Evolutionary conservation across 176 grass and related monocot species (phyloP), one percentile per base, ranked within the genome.

Genomic region (Oryza glaberrima): DNA sequence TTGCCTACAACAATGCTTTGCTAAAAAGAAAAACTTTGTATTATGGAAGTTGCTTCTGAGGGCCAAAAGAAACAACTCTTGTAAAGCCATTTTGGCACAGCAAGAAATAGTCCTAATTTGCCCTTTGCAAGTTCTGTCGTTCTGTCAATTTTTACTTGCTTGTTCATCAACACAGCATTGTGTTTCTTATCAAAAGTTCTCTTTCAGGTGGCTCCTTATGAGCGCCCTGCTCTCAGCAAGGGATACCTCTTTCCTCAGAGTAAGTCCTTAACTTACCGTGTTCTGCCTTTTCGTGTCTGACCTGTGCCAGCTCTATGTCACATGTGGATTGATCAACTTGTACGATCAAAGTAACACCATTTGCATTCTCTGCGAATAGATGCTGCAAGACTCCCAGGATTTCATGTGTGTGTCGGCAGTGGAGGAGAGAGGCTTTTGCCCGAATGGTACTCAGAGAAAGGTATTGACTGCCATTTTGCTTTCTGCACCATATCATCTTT

Each of bases 171-270:
- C 9, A 15, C 9, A 20, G 17, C 34, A 72, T 32, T 64, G 25
- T 11, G 1, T 88, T 44, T 80, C 67, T 83, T 43, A 73, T 66
- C 9, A 77, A 23, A 34, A 44, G 69, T 46, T 81, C 28, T 46
- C 49, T 67, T 83, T 79, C 82, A 99, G 96, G 96, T 94, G 40
- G 96, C 96, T 88, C 96, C 96, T 71, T 99, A 99, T 6, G 96
- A 99, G 73, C 90, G 91, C 8, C 96, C 96, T 36, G 96, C 96
- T 28, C 96, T 99, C 78, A 99, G 91, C 96, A 96, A 99, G 84
- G 94, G 35, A 1, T 99, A 99, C 84, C 88, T 94, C 76, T 96
- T 99, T 28, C 96, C 94, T 48, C 91, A 94, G 65, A 89, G 96
- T 96, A 94, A 77, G 85, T 82, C 61, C 34, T 83, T 68, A 7